Percentiles rank a stretch among this genome's conserved stretches.
Evolutionary conservation across 768 basidiomycete genomes (phyloP).

Genomic region (Lentinula aciculospora): DNA sequence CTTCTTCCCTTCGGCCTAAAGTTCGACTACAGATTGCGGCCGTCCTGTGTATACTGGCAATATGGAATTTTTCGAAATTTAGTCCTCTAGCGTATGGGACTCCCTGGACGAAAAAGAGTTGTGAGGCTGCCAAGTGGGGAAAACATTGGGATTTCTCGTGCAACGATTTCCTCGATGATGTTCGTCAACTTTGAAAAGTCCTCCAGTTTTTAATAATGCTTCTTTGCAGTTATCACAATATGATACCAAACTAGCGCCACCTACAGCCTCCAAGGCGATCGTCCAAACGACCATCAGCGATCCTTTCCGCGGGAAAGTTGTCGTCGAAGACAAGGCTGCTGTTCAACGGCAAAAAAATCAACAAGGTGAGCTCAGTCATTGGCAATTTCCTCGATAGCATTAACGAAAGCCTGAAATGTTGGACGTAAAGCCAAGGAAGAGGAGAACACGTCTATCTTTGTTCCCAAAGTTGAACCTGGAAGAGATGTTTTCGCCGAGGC

Average conservation of each 20-base stretch:
- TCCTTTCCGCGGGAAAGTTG: slow-evolving; percentile 48
- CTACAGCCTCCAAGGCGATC: slow-evolving; percentile 30
- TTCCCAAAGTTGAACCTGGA: slow-evolving; percentile 66
- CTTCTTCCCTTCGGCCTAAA: slow-evolving; percentile 70
- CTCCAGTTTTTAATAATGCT: background rate
- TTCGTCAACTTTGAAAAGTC: slow-evolving; percentile 27
- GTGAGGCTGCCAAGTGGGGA: slow-evolving; percentile 74
- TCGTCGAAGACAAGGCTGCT: slow-evolving; percentile 39
- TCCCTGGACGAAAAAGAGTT: slow-evolving; percentile 81
- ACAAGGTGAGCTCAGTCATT: background rate
- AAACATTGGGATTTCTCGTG: slow-evolving; percentile 97
- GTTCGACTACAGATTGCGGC: slow-evolving; percentile 78
- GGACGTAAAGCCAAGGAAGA: slow-evolving; percentile 13
- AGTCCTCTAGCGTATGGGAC: slow-evolving; percentile 81
- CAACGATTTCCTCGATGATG: slow-evolving; percentile 63
- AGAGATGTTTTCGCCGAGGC: slow-evolving; percentile 63
- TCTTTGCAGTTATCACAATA: slow-evolving; percentile 54
- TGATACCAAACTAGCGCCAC: slow-evolving; percentile 20
- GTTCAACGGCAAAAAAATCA: slow-evolving; percentile 5
- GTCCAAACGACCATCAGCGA: slow-evolving; percentile 44
- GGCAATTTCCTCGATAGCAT: background rate
- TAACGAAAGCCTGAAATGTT: too few relatives aligned
- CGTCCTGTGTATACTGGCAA: slow-evolving; percentile 62
- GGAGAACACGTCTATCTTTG: slow-evolving; percentile 30
- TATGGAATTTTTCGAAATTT: slow-evolving; percentile 76